Evolutionary conservation across 2,329 filamentous ascomycete genomes (phyloP).

Genomic region (Fusarium nanum): DNA sequence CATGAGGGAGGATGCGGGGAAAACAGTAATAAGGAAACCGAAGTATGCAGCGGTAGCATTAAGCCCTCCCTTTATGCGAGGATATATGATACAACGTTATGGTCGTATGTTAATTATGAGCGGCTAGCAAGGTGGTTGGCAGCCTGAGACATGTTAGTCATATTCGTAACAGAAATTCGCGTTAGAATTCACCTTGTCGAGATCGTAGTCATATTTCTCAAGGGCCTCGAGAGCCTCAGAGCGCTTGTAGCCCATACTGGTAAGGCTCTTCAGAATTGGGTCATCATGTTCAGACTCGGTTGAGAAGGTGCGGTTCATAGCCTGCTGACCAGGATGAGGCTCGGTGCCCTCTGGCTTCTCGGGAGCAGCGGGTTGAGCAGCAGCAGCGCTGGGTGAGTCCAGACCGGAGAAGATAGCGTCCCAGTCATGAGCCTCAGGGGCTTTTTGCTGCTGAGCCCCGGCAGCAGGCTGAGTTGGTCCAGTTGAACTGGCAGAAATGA

Average conservation of each 20-base stretch:
- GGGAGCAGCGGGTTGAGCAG: conserved; percentile 38
- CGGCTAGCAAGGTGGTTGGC: conserved; percentile 68
- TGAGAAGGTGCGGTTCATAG: conserved; percentile 67
- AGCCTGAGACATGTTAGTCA: conserved; percentile 52
- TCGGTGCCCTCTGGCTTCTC: conserved; percentile 33
- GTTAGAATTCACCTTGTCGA: conserved; percentile 79
- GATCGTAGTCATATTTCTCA: conserved; percentile 95
- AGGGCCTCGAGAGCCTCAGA: conserved; percentile 80
- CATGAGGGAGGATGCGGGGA: conserved; percentile 30
- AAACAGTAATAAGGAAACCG: conserved; percentile 33
- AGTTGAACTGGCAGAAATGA: conserved; percentile 58
- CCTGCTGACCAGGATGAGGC: conserved; percentile 45
- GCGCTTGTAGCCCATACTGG: conserved; percentile 87
- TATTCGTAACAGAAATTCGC: neutral
- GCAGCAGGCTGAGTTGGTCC: conserved; percentile 53
- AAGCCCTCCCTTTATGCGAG: conserved; percentile 23
- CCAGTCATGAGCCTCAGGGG: conserved; percentile 80
- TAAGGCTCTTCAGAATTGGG: conserved; percentile 88
- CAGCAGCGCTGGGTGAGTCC: conserved; percentile 63
- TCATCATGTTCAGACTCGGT: conserved; percentile 87
- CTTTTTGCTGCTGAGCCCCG: conserved; percentile 53
- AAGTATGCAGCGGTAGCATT: conserved; percentile 38
- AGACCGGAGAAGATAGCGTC: conserved; percentile 91
- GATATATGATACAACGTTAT: conserved; percentile 15
- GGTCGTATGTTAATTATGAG: conserved; percentile 53